Conservation (phyloP, 768 basidiomycete species). For the Phaffia tasmanica region DNA sequence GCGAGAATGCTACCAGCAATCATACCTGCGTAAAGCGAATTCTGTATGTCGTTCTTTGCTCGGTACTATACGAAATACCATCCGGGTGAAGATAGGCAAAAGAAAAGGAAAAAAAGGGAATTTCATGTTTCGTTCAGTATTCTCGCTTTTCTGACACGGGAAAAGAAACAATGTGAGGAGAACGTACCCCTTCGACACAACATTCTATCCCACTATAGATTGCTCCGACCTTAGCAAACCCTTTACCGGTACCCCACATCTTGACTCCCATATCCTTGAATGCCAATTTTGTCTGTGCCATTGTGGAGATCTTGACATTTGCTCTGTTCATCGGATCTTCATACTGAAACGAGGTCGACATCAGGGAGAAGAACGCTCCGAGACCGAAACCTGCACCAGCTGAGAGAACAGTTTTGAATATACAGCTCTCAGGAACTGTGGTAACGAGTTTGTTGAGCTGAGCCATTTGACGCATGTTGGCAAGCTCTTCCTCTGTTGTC, state of each 20-base stretch:
- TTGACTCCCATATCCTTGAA: slow-evolving; percentile 89
- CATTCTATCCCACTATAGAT: slow-evolving; percentile 93
- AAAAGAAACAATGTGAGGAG: not conserved
- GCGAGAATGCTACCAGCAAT: slow-evolving; percentile 80
- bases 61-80: slow-evolving; percentile 58
- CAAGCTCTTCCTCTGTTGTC: slow-evolving; percentile 65
- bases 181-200: slow-evolving; percentile 79
- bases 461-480: slow-evolving; percentile 54
- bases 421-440: slow-evolving; percentile 73
- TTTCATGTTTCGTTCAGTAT: not conserved
- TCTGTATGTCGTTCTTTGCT: slow-evolving; percentile 88
- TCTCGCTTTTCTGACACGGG: not conserved
- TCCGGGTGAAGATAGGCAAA: not conserved
- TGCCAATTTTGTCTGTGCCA: slow-evolving; percentile 59
- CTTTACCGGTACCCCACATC: slow-evolving; percentile 81
- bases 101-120: not conserved
- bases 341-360: slow-evolving; percentile 89
- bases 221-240: slow-evolving; percentile 88
- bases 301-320: slow-evolving; percentile 26
- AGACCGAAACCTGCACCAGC: slow-evolving; percentile 78
- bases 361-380: slow-evolving; percentile 89
- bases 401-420: slow-evolving; percentile 65
- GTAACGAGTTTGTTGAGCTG: slow-evolving; percentile 64
- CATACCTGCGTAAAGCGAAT: slow-evolving; percentile 78
- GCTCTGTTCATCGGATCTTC: slow-evolving; percentile 64